A percentile compares a stretch with the other conserved stretches of the same genome.
These are phyloP conservation scores for Tuber microsphaerosporum DNA, from an alignment of 495 filamentous ascomycete genomes.

Conservation along the genomic window DNA sequence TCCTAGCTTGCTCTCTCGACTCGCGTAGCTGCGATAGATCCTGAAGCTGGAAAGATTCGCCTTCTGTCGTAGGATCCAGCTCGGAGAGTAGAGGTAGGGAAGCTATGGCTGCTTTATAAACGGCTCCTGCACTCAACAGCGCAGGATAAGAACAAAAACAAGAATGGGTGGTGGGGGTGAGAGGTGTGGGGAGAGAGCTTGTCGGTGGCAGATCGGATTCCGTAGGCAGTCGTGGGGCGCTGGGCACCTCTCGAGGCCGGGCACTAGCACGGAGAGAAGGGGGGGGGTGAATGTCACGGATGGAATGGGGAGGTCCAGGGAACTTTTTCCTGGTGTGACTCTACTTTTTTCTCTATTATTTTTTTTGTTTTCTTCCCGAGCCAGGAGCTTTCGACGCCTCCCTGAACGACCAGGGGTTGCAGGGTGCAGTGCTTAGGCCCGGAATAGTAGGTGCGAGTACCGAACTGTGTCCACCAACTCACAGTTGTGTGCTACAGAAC, in stretches of 20 bases:
- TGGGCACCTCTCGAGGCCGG: neutral
- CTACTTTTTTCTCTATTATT: neutral
- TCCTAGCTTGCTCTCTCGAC: conserved; percentile 12
- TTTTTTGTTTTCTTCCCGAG: neutral
- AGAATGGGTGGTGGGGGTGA: neutral
- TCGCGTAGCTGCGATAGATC: conserved; percentile 28
- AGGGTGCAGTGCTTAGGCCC: neutral
- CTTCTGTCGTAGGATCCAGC: conserved; percentile 15
- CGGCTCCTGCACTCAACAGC: conserved; percentile 29
- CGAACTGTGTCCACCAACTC: neutral
- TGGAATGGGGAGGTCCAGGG: neutral
- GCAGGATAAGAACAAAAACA: conserved; percentile 20
- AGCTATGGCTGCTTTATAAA: conserved; percentile 35
- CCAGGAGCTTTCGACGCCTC: too few relatives aligned
- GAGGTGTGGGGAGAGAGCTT: conserved; percentile 7
- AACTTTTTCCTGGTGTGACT: neutral
- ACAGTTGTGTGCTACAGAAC: neutral
- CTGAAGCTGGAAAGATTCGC: conserved; percentile 35
- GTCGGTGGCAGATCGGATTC: neutral
- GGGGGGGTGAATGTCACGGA: neutral
- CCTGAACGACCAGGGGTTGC: too few relatives aligned
- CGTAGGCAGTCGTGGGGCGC: neutral
- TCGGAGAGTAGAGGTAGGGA: conserved; percentile 25
- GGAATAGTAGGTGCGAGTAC: neutral
- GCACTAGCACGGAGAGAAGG: neutral